A percentile compares a stretch with the other conserved stretches of the same genome.
phyloP scores from a whole-genome alignment of 1,139 yeast species.

The Magnusiomyces ingens region DNA sequence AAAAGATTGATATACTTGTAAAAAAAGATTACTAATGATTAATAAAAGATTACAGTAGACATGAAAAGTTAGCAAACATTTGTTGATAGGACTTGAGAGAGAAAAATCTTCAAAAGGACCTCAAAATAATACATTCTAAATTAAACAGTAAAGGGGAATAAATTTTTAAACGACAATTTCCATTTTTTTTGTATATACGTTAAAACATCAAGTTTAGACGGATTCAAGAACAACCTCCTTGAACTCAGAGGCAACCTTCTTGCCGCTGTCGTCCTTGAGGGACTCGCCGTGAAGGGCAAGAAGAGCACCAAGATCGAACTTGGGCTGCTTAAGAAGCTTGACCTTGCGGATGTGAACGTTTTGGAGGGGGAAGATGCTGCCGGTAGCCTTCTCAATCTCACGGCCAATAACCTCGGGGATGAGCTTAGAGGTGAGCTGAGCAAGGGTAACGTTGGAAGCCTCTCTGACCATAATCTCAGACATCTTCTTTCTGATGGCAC shows the following conservation, averaged over 20 bases:
- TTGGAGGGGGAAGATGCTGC: conserved; percentile 81
- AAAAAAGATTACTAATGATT: too few species aligned
- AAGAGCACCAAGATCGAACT: conserved; percentile 83
- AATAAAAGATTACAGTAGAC: too few species aligned
- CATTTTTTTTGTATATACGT: not conserved
- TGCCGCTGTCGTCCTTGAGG: conserved; percentile 74
- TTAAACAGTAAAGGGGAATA: not conserved
- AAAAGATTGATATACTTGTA: too few species aligned
- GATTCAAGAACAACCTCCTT: conserved; percentile 86
- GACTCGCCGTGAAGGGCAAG: conserved; percentile 90
- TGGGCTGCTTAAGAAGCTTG: conserved; percentile 85
- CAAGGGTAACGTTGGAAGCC: conserved; percentile 75
- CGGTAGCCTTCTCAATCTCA: conserved; percentile 82
- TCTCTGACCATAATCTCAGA: conserved; percentile 79
- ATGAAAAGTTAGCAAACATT: too few species aligned
- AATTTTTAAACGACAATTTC: not conserved
- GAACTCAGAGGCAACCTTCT: conserved; percentile 82
- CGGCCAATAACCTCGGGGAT: conserved; percentile 89
- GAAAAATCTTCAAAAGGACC: not conserved
- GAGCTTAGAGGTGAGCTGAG: conserved; percentile 82
- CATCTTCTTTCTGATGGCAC: conserved; percentile 83
- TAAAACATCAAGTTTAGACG: conserved; percentile 44
- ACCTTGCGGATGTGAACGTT: conserved; percentile 90
- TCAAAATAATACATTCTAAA: not conserved
- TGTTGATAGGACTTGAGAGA: not conserved